phyloP scores from a whole-genome alignment of 2,329 filamentous ascomycete genomes.

The Endoconidiophora polonica region DNA sequence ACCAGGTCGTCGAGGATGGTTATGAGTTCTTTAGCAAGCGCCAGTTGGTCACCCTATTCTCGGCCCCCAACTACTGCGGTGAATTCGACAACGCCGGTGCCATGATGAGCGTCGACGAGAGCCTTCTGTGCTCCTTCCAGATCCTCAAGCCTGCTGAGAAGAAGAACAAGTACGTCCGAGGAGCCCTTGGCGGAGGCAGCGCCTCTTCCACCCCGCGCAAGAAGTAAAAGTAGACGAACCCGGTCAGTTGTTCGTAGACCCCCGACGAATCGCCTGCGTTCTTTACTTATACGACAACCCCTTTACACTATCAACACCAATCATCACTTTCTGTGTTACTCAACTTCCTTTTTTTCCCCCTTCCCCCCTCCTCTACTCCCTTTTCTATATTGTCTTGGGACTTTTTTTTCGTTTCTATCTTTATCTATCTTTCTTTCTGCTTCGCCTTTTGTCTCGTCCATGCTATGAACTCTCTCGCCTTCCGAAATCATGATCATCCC shows the following conservation, averaged over 20 bases:
- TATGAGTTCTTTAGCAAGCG: slow-evolving; percentile 99
- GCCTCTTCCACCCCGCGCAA: slow-evolving; percentile 13
- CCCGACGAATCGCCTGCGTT: slow-evolving; percentile 8
- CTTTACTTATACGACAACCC: neutral
- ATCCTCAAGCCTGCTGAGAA: slow-evolving; percentile 99
- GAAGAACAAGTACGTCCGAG: slow-evolving; percentile 99
- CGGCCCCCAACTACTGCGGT: slow-evolving; percentile 96
- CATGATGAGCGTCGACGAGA: slow-evolving; percentile 99
- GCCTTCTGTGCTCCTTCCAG: slow-evolving; percentile 97
- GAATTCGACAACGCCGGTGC: slow-evolving; percentile 99
- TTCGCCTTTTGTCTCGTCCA: neutral
- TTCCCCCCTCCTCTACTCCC: neutral
- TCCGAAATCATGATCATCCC: neutral
- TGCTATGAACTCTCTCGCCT: neutral
- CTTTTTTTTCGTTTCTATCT: neutral
- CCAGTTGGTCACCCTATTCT: slow-evolving; percentile 93
- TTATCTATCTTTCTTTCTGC: neutral
- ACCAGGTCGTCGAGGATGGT: slow-evolving; percentile 96
- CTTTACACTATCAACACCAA: neutral
- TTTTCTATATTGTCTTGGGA: neutral
- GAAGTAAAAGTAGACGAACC: slow-evolving; percentile 12
- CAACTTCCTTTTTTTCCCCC: neutral
- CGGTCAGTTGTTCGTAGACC: neutral
- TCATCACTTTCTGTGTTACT: neutral
- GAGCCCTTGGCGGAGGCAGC: slow-evolving; percentile 38